phyloP scores from a whole-genome alignment of 139 green algal genomes.

The Mesostigma viride region DNA sequence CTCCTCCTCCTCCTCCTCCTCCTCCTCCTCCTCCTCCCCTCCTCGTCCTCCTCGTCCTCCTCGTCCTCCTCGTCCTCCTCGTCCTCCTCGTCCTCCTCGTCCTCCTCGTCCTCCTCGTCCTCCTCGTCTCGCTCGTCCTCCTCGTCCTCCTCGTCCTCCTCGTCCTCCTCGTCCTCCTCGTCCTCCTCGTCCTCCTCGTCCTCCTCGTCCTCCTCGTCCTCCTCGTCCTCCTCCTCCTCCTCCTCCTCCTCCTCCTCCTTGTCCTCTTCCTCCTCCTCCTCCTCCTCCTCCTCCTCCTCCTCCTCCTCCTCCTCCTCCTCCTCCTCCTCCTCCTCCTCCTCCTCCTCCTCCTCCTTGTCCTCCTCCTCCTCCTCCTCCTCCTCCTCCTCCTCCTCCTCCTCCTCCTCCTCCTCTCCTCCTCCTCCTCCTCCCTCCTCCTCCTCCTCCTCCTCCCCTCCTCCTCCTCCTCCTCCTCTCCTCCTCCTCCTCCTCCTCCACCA shows the following conservation, averaged over 20 bases:
- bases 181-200: neutral
- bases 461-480: neutral
- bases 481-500: neutral
- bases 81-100: neutral
- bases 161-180: neutral
- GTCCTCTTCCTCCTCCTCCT: neutral
- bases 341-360: neutral
- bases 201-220: neutral
- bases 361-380: conserved; percentile 1
- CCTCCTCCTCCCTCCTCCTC: no score
- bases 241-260: neutral
- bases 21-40: no score
- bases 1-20: no score
- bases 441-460: neutral
- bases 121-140: neutral
- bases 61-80: neutral
- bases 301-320: conserved; percentile 1
- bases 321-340: conserved; percentile 1
- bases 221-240: neutral
- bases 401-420: neutral
- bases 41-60: neutral
- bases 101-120: neutral
- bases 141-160: neutral
- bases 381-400: conserved; percentile 1
- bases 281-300: neutral